These are phyloP conservation scores for Pseudogymnoascus pannorum DNA, from an alignment of 2,329 filamentous ascomycete genomes.

Conservation along the genomic window DNA sequence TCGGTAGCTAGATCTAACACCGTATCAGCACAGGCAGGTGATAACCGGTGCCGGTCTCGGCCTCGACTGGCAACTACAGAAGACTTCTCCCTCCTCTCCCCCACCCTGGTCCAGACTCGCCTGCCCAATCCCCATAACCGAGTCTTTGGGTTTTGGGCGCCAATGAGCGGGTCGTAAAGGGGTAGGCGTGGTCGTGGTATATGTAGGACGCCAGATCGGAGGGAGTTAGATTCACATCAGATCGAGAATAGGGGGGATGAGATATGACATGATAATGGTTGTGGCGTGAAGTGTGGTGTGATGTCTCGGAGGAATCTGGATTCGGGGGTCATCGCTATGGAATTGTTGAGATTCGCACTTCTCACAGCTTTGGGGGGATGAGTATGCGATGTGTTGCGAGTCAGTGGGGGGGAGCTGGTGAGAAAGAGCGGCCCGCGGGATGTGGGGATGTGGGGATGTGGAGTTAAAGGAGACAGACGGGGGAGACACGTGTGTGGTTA, in stretches of 20 bases:
- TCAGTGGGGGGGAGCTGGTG: background rate
- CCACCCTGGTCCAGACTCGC: background rate
- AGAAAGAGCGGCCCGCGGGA: background rate
- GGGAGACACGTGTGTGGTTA: background rate
- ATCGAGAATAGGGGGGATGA: background rate
- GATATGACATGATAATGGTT: background rate
- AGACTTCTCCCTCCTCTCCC: background rate
- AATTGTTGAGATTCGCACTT: background rate
- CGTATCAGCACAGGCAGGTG: background rate
- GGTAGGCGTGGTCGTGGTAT: background rate
- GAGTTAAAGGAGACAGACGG: background rate
- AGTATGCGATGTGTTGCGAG: background rate
- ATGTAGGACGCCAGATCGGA: background rate
- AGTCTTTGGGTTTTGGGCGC: background rate
- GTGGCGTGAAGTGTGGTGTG: background rate
- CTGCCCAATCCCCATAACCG: background rate
- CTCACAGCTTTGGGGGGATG: background rate
- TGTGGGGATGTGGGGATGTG: background rate
- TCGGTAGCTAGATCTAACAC: background rate
- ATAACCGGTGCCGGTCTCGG: background rate
- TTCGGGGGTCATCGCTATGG: background rate
- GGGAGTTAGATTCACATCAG: background rate
- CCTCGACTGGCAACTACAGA: background rate
- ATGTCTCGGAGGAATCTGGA: background rate
- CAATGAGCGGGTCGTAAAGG: background rate